Base-by-base conservation (phyloP, 2,329 filamentous ascomycete species). In the Sodiomyces alkalinus region DNA sequence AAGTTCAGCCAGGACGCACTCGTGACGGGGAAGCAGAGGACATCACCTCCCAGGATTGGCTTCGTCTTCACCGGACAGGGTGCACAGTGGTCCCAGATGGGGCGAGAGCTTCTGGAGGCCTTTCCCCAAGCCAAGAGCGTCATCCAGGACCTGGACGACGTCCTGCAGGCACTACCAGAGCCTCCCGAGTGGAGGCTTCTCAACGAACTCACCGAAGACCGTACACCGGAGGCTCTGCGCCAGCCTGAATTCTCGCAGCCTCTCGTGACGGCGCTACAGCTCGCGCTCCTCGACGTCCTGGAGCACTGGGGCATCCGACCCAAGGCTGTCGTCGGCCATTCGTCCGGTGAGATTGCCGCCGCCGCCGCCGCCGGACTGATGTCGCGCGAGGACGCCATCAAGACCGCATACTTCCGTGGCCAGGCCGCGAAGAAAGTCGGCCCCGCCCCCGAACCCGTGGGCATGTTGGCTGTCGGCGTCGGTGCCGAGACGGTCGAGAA, bases 11-110 rank as follows among this genome's bases (percentile, higher is more conserved):
- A 9, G 3, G 10, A 20, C 11, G 7, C 14, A 13, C 6, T 20
- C 13, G 22, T 16, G 6, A 20, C 10, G 9, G 31, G 33, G 0
- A 27, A 35, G 8, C 28, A 33, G n/a, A 17, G 35, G 29, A 3
- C 19, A 2, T 16, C 29, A 28, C 1, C 7, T 5, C 17, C 33
- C 0, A 17, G 18, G 0, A 3, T 31, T 4, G 27, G 19, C 1
- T 33, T 28, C 4, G 40, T 56, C 15, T 62, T 61, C 40, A 60
- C 55, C 0, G 58, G 58, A 5, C 58, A 62, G 31, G 58, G 58
- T 2, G 55, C 56, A 0, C 58, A 62, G 27, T 62, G 56, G 51
- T 40, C 47, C 3, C 44, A 42, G 0, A 61, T 61, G 57, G 55
- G 51, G 4, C 41, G 42, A 5, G 41, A 40, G 1, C 23, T 34